Percentiles rank a stretch among this genome's conserved stretches.
Conservation (phyloP, 2,329 filamentous ascomycete genomes). For the Microcyclosporella mali region DNA sequence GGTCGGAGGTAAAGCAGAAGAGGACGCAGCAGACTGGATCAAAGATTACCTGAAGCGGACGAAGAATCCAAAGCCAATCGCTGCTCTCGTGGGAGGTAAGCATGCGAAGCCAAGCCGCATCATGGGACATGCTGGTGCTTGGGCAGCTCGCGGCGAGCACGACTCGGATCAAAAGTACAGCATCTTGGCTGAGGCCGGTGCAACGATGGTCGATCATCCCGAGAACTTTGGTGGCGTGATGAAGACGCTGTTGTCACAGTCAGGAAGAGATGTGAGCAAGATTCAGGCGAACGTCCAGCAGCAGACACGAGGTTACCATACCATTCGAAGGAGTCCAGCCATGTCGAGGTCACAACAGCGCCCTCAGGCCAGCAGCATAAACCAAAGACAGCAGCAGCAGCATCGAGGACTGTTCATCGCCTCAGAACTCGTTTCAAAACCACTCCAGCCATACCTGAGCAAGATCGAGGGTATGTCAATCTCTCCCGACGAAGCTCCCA, state of each 20-base stretch:
- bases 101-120: conserved; percentile 58
- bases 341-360: conserved; percentile 11
- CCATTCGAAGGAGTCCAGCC: conserved; percentile 20
- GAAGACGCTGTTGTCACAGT: conserved; percentile 52
- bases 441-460: conserved; percentile 26
- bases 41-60: conserved; percentile 55
- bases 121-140: conserved; percentile 77
- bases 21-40: conserved; percentile 70
- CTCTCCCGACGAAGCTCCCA: conserved; percentile 21
- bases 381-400: conserved; percentile 4
- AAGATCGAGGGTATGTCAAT: conserved; percentile 24
- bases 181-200: conserved; percentile 60
- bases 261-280: conserved; percentile 36
- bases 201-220: conserved; percentile 67
- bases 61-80: conserved; percentile 64
- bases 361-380: conserved; percentile 13
- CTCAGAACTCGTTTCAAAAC: conserved; percentile 20
- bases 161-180: conserved; percentile 59
- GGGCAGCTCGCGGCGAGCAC: conserved; percentile 60
- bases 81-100: conserved; percentile 63
- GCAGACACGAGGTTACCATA: conserved; percentile 47
- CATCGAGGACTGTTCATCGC: conserved; percentile 23
- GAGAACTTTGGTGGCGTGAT: conserved; percentile 66
- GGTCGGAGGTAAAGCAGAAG: conserved; percentile 62
- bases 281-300: conserved; percentile 31